phyloP scores from a whole-genome alignment of 2,329 filamentous ascomycete genomes.

The Paecilomyces dactylethromorphus region DNA sequence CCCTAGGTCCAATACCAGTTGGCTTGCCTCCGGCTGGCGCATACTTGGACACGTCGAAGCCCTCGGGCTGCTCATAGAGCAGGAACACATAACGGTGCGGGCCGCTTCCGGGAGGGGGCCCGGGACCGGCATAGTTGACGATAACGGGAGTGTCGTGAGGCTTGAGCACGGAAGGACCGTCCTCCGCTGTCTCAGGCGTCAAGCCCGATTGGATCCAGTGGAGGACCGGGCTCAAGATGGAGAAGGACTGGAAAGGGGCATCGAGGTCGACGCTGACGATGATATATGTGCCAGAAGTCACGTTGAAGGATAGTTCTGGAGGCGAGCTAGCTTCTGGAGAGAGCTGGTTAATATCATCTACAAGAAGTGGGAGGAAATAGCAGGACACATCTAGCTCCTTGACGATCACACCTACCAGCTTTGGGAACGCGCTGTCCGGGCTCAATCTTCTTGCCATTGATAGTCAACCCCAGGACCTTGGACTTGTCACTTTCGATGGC shows the following conservation, averaged over 20 bases:
- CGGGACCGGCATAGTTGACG: not conserved
- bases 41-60: not conserved
- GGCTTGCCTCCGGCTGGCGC: not conserved
- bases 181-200: not conserved
- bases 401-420: not conserved
- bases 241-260: not conserved
- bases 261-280: not conserved
- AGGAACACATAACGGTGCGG: not conserved
- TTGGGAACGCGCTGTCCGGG: not conserved
- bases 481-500: not conserved
- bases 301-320: not conserved
- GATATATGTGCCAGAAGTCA: not conserved
- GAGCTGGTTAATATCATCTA: not conserved
- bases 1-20: not conserved
- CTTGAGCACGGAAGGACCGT: not conserved
- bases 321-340: not conserved
- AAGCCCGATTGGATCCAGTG: not conserved
- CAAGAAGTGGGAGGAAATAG: not conserved
- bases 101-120: not conserved
- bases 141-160: not conserved
- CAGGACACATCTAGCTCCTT: not conserved
- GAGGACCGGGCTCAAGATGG: not conserved
- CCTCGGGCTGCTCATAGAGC: not conserved
- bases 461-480: not conserved
- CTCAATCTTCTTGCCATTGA: not conserved